These are phyloP conservation scores for Diaporthe citrichinensis DNA, from an alignment of 2,329 filamentous ascomycete species.

Conservation along the genomic window DNA sequence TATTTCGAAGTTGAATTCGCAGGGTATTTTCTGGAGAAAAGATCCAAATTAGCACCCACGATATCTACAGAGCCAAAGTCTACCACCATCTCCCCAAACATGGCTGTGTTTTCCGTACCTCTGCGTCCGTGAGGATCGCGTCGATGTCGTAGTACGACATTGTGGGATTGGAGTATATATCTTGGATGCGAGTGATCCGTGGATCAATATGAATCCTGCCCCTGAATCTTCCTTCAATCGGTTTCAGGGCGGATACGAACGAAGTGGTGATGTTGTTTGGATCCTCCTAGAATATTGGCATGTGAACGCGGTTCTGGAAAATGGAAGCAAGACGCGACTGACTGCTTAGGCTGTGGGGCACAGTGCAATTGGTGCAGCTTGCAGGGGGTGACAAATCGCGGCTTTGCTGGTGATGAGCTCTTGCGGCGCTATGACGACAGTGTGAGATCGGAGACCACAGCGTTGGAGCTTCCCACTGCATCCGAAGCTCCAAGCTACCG, in stretches of 20 bases:
- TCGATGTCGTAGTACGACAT: slow-evolving; percentile 90
- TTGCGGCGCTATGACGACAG: slow-evolving; percentile 23
- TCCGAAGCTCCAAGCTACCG: slow-evolving; percentile 40
- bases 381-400: neutral
- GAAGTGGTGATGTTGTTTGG: neutral
- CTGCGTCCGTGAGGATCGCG: slow-evolving; percentile 86
- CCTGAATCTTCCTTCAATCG: neutral
- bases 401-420: slow-evolving; percentile 15
- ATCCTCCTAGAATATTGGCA: neutral
- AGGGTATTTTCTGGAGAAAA: slow-evolving; percentile 84
- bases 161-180: neutral
- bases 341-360: slow-evolving; percentile 3
- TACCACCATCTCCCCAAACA: too few relatives aligned
- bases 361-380: neutral
- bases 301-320: slow-evolving; percentile 35
- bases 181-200: neutral
- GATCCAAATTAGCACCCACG: neutral
- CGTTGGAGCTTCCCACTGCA: slow-evolving; percentile 34
- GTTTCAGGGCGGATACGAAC: neutral
- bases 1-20: slow-evolving; percentile 92
- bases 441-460: slow-evolving; percentile 18
- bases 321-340: slow-evolving; percentile 30
- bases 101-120: slow-evolving; percentile 61
- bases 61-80: neutral
- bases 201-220: accelerated